phyloP scores from a whole-genome alignment of 2,329 filamentous ascomycete genomes.

The Cordyceps javanica region DNA sequence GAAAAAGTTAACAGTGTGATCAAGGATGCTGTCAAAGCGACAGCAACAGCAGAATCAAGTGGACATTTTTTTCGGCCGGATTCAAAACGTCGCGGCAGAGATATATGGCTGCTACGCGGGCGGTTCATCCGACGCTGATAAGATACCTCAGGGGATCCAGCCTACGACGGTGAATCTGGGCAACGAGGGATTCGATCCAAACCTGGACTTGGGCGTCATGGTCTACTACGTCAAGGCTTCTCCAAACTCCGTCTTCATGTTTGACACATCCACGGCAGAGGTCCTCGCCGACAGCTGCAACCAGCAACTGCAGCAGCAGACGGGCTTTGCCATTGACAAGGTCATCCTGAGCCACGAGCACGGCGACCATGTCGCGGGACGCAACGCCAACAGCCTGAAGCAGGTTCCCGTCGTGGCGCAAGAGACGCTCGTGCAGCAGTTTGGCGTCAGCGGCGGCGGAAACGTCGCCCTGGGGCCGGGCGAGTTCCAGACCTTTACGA shows the following conservation, averaged over 20 bases:
- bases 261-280: slow-evolving; percentile 1
- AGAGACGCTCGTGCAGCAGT: background rate
- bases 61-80: background rate
- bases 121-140: background rate
- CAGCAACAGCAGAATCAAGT: background rate
- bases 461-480: background rate
- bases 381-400: background rate
- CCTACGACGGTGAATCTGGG: background rate
- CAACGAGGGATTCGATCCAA: slow-evolving; percentile 3
- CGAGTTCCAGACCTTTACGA: background rate
- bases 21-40: background rate
- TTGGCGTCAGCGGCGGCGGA: background rate
- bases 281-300: slow-evolving; percentile 4
- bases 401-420: background rate
- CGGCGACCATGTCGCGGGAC: background rate
- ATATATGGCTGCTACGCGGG: slow-evolving; percentile 8
- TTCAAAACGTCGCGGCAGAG: background rate
- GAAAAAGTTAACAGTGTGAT: background rate
- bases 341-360: slow-evolving; percentile 5
- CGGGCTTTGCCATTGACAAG: background rate
- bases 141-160: background rate
- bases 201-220: slow-evolving; percentile 2
- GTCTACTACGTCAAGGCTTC: slow-evolving; percentile 4
- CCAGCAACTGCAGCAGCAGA: background rate
- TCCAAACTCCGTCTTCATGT: background rate